Evolutionary conservation across 139 green algal species (phyloP).

Genomic region (Pedinophyceae sp.): DNA sequence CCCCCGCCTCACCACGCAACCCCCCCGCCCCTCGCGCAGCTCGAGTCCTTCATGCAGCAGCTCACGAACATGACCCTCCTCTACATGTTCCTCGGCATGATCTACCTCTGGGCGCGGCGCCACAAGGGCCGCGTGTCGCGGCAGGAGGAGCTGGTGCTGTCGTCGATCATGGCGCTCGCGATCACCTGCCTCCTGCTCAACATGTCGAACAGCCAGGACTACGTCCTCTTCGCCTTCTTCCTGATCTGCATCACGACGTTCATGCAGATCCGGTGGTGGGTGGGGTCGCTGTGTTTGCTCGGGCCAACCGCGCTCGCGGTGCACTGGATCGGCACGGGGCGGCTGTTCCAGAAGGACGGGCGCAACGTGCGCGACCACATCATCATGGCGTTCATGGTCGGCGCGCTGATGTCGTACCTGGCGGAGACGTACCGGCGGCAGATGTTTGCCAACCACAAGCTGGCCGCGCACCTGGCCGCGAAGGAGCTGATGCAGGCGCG

Average conservation of each 20-base stretch:
- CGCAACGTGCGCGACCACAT: conserved; percentile 25
- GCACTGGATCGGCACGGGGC: no score
- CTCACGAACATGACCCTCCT: conserved; percentile 47
- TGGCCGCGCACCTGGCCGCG: conserved; percentile 34
- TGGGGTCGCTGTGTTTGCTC: conserved; percentile 11
- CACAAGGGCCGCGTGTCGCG: not conserved
- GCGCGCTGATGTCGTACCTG: conserved; percentile 56
- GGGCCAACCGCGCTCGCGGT: conserved; percentile 1
- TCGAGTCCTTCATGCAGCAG: conserved; percentile 32
- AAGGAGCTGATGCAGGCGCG: conserved; percentile 53
- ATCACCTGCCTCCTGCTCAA: not conserved
- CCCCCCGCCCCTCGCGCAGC: no score
- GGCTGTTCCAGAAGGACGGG: no score
- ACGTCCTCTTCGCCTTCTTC: conserved; percentile 55
- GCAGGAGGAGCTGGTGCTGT: conserved; percentile 4
- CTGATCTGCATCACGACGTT: conserved; percentile 59
- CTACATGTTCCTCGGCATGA: conserved; percentile 29
- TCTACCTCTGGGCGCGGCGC: conserved; percentile 31
- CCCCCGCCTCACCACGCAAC: no score
- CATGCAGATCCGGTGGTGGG: conserved; percentile 47
- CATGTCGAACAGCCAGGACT: conserved; percentile 18
- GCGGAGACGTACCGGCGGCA: conserved; percentile 49
- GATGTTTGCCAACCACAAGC: conserved; percentile 45
- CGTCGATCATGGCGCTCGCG: not conserved
- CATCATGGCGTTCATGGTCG: conserved; percentile 47